These are phyloP conservation scores for Torulaspora globosa DNA, from an alignment of 1,139 yeast genomes.

Conservation along the genomic window DNA sequence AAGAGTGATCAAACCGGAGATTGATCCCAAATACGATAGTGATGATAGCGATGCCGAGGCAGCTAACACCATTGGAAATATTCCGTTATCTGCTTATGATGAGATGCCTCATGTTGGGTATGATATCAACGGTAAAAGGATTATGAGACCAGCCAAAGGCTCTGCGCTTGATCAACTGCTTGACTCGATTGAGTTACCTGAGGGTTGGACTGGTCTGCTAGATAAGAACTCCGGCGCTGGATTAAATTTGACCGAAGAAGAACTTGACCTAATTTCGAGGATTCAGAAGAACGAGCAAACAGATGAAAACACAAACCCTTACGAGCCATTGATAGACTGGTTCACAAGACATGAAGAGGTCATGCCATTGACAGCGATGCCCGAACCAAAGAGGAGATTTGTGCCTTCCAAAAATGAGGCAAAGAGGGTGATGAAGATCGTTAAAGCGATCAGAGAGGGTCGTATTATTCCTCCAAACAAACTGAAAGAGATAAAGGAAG, in stretches of 20 bases:
- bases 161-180: slow-evolving; percentile 86
- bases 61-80: slow-evolving; percentile 84
- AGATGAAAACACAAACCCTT: slow-evolving; percentile 77
- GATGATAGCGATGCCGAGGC: slow-evolving; percentile 90
- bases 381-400: slow-evolving; percentile 96
- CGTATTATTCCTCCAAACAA: slow-evolving; percentile 74
- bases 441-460: slow-evolving; percentile 93
- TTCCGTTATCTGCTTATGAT: slow-evolving; percentile 90
- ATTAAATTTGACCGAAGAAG: slow-evolving; percentile 82
- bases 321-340: slow-evolving; percentile 94
- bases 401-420: slow-evolving; percentile 97
- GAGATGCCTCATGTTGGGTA: slow-evolving; percentile 97
- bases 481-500: slow-evolving; percentile 49
- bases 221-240: slow-evolving; percentile 89
- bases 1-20: slow-evolving; percentile 78
- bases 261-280: slow-evolving; percentile 80
- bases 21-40: slow-evolving; percentile 85
- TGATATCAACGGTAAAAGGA: slow-evolving; percentile 93
- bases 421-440: slow-evolving; percentile 92
- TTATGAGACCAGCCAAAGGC: slow-evolving; percentile 98
- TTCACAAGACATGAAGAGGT: slow-evolving; percentile 77
- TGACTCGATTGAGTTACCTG: slow-evolving; percentile 89
- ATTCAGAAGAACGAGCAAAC: slow-evolving; percentile 83
- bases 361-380: slow-evolving; percentile 91
- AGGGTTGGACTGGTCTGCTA: slow-evolving; percentile 96